A percentile compares a stretch with the other conserved stretches of the same genome.
Evolutionary conservation across 768 basidiomycete species (phyloP).

Genomic region (Kondoa subrosea): DNA sequence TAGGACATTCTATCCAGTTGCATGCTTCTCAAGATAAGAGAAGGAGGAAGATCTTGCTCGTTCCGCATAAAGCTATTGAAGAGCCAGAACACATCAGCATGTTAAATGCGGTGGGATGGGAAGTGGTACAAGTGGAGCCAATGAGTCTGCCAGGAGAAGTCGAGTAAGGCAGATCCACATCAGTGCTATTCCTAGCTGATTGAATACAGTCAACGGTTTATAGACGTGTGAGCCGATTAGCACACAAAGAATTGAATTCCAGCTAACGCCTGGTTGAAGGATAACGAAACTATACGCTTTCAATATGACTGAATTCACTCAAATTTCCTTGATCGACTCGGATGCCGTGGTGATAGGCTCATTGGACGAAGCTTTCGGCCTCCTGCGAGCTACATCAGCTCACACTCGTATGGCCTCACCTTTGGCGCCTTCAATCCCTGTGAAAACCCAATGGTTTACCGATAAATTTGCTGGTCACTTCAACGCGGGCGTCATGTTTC

Average conservation of each 20-base stretch:
- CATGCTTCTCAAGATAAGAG: neutral
- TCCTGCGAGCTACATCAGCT: constrained; percentile 3
- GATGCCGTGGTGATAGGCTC: constrained; percentile 1
- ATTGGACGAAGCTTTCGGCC: constrained; percentile 9
- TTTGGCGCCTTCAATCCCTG: neutral
- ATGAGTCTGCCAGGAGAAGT: neutral
- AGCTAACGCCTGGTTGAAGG: too few relatives aligned
- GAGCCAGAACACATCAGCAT: neutral
- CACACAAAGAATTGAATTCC: too few relatives aligned
- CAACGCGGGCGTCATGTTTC: constrained; percentile 12
- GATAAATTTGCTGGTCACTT: constrained; percentile 6
- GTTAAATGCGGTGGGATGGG: neutral
- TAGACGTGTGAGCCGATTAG: too few relatives aligned
- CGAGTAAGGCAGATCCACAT: too few relatives aligned
- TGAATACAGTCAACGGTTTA: too few relatives aligned
- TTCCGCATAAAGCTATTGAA: neutral
- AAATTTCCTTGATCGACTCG: constrained; percentile 5
- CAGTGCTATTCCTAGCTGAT: too few relatives aligned
- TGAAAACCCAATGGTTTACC: neutral
- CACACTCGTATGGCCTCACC: neutral
- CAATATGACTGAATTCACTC: constrained; percentile 11
- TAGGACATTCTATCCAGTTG: neutral
- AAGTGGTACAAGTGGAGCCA: neutral
- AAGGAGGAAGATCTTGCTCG: neutral
- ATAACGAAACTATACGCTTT: constrained; percentile 13